Evolutionary conservation across 768 basidiomycete genomes (phyloP).

Genomic region (Xanthoconium stramineum): DNA sequence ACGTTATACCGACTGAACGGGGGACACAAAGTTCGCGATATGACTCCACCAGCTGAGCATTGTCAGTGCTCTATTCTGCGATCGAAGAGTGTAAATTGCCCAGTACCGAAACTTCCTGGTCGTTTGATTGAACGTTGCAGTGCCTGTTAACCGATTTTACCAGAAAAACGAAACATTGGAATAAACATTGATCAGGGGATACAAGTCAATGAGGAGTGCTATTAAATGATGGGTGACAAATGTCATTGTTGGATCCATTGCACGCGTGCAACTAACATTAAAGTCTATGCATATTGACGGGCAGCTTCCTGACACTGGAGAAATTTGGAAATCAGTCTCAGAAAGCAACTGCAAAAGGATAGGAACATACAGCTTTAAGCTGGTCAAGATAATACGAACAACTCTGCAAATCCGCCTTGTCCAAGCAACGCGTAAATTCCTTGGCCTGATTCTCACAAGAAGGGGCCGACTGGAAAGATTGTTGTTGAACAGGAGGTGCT

Average conservation of each 20-base stretch:
- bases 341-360: neutral
- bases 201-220: constrained; percentile 2
- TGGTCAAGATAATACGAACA: constrained; percentile 89
- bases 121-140: no score
- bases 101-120: no score
- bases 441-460: constrained; percentile 79
- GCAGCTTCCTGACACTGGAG: constrained; percentile 74
- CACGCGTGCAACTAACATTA: neutral
- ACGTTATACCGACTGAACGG: no score
- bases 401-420: constrained; percentile 72
- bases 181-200: neutral
- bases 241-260: constrained; percentile 8
- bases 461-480: constrained; percentile 42
- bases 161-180: neutral
- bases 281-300: constrained; percentile 44
- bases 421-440: constrained; percentile 84
- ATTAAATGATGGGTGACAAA: neutral
- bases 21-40: no score
- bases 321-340: constrained; percentile 1
- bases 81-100: no score
- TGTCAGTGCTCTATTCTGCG: no score
- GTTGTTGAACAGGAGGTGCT: constrained; percentile 46
- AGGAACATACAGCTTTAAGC: constrained; percentile 71
- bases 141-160: neutral
- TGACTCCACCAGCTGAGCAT: no score